These are phyloP conservation scores for Conidiobolus incongruus DNA, from an alignment of 371 early-diverging fungal genomes.

Conservation along the genomic window DNA sequence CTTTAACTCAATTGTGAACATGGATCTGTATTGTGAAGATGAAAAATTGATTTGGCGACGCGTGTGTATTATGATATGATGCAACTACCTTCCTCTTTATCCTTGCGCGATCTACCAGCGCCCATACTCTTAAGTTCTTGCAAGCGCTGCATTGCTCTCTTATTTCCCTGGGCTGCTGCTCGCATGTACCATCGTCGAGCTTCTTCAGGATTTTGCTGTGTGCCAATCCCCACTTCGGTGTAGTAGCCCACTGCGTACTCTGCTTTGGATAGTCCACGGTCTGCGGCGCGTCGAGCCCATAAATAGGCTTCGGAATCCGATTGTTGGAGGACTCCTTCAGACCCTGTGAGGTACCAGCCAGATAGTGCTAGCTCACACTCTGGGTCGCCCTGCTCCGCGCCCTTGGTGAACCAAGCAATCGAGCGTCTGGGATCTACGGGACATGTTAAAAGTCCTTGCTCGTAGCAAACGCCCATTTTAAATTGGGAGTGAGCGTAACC, in stretches of 20 bases:
- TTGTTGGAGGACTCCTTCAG: conserved; percentile 52
- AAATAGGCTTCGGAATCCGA: conserved; percentile 63
- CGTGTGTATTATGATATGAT: neutral
- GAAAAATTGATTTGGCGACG: no score
- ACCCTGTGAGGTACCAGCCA: conserved; percentile 79
- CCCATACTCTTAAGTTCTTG: conserved; percentile 44
- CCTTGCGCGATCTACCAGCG: conserved; percentile 7
- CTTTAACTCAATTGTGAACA: no score
- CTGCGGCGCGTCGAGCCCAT: conserved; percentile 75
- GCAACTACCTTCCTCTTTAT: conserved; percentile 5
- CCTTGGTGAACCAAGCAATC: conserved; percentile 89
- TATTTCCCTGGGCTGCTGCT: conserved; percentile 50
- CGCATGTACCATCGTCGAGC: conserved; percentile 55
- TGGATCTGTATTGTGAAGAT: no score
- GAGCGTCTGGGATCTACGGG: conserved; percentile 72
- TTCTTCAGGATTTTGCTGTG: conserved; percentile 34
- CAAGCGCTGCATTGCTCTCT: conserved; percentile 44
- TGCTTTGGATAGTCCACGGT: conserved; percentile 59
- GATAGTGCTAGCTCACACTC: conserved; percentile 66
- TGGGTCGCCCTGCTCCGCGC: conserved; percentile 66
- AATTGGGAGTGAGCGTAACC: conserved; percentile 87
- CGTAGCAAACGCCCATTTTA: conserved; percentile 81
- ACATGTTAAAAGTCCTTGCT: conserved; percentile 78
- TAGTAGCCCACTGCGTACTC: conserved; percentile 78
- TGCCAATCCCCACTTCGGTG: conserved; percentile 58